Base-by-base conservation (phyloP, 306 rosid species). In the Vigna trinervia region DNA sequence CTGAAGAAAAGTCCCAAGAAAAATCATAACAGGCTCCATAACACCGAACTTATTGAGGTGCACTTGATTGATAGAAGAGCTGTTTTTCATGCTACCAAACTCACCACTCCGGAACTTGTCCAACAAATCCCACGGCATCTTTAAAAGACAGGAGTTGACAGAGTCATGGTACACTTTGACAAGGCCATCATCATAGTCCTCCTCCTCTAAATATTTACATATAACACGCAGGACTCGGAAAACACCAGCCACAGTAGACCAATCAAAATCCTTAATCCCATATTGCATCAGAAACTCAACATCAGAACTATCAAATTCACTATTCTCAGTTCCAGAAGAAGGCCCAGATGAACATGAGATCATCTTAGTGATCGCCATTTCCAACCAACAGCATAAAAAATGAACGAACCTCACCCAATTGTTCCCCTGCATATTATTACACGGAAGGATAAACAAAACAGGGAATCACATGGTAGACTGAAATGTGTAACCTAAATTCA, bases 1-100 rank as follows among this genome's bases (percentile, higher is more conserved):
- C 88, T 89, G 97, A 76, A 90, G 78, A 80, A 89, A 88, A 81
- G 73, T 83, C 69, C 97, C 98, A 30, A 90, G 85, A 85, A 92
- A 92, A 79, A 82, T 74, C 81, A 71, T 63, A 43, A 70, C 61
- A 64, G 69, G 79, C 73, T 77, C 83, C 76, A 84, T 64, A 56
- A 19, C 74, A 77, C 82, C 13, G 14, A 61, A 62, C 68, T 43
- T 58, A 15, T 71, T 20, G 17, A 28, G 64, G 77, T 30, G 41
- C 12, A 23, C 43, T 51, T 26, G 74, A 83, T 86, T 86, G 3
- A 15, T 48, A 23, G 70, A 17, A 62, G 77, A 78, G 32, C 71
- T 60, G 65, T 84, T 82, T 36, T 64, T 74, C 63, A 38, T 45
- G 51, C 64, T 75, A 77, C 48, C 75, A 56, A 22, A 61, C 50